Evolutionary conservation across 83 land plant species (phyloP).

Genomic region (Thuja plicata): DNA sequence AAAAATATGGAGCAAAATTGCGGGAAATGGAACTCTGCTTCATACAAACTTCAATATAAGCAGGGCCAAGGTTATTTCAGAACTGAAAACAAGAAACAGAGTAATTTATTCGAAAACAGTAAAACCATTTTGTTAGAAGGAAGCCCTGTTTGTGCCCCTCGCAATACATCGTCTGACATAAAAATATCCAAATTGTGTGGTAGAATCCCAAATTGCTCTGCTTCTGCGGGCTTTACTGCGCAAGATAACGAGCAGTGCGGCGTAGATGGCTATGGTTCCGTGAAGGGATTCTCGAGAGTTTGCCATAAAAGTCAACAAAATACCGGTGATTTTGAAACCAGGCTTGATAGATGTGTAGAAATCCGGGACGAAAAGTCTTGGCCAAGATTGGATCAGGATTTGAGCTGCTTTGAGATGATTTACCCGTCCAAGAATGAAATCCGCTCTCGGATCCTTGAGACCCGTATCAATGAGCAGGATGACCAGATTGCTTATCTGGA

Average conservation of each 20-base stretch:
- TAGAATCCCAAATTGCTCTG: neutral
- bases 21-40: neutral
- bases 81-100: neutral
- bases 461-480: slow-evolving; percentile 2
- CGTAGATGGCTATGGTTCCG: slow-evolving; percentile 7
- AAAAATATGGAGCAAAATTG: neutral
- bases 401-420: slow-evolving; percentile 12
- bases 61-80: neutral
- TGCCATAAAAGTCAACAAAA: neutral
- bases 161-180: too few relatives aligned
- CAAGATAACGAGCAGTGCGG: neutral
- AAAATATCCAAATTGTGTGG: too few relatives aligned
- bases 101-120: too few relatives aligned
- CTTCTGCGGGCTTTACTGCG: neutral
- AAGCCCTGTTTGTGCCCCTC: too few relatives aligned
- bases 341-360: neutral
- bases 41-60: neutral
- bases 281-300: neutral
- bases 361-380: neutral
- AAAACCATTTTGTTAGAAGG: too few relatives aligned
- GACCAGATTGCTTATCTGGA: slow-evolving; percentile 14
- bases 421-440: neutral
- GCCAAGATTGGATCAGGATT: neutral
- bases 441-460: neutral
- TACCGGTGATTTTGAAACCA: neutral